Conservation (phyloP, 495 filamentous ascomycete species). For the Neurospora intermedia region DNA sequence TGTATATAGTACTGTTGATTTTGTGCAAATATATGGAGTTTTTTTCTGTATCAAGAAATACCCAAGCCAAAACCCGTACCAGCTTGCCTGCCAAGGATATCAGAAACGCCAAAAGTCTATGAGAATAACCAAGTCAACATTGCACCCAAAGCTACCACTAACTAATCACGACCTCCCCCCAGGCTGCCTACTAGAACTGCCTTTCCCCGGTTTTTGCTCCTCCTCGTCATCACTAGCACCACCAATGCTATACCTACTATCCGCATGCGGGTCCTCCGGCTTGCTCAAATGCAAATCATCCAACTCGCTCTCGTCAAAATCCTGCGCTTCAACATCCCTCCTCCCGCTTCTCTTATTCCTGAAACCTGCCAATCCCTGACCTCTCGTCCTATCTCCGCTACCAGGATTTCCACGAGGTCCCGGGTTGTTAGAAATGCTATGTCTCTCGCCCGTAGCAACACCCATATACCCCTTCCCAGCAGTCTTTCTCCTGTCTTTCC, state of each 20-base stretch:
- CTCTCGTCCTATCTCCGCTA: constrained; percentile 32
- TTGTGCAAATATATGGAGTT: background rate
- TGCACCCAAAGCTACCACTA: background rate
- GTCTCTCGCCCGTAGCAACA: constrained; percentile 22
- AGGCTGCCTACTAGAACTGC: background rate
- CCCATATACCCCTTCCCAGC: constrained; percentile 39
- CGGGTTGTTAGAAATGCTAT: background rate
- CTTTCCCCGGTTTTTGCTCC: constrained; percentile 21
- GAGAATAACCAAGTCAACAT: background rate
- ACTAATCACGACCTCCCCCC: background rate
- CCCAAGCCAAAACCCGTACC: background rate
- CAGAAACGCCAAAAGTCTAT: background rate
- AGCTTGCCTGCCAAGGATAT: background rate
- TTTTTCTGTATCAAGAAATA: background rate
- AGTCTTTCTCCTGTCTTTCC: constrained; percentile 56
- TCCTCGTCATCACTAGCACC: constrained; percentile 44
- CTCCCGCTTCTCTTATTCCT: constrained; percentile 7
- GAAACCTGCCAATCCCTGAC: background rate
- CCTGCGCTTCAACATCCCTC: constrained; percentile 56
- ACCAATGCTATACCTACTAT: constrained; percentile 47
- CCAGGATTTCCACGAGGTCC: background rate
- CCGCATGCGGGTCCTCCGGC: constrained; percentile 28
- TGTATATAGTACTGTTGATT: background rate
- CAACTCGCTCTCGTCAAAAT: constrained; percentile 84
- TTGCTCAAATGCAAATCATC: constrained; percentile 56